A percentile compares a stretch with the other conserved stretches of the same genome.
These are phyloP conservation scores for Colletotrichum limetticola DNA, from an alignment of 2,329 filamentous ascomycete genomes.

Conservation along the genomic window DNA sequence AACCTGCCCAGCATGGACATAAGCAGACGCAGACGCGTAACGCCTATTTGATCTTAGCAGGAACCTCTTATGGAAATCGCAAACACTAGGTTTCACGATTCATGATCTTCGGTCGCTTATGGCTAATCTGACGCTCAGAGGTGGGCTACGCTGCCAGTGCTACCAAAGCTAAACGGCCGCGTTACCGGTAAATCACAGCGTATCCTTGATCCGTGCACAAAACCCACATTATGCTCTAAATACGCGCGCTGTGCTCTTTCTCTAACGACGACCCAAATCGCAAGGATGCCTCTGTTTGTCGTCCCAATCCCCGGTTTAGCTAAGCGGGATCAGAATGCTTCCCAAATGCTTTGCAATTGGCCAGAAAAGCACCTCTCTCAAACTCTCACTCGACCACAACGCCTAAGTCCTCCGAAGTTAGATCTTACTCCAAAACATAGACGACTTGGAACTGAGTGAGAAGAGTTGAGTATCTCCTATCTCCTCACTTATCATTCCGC, in stretches of 20 bases:
- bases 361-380: not conserved
- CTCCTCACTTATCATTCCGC: not conserved
- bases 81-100: not conserved
- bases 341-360: accelerated
- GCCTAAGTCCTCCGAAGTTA: not conserved
- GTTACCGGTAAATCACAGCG: not conserved
- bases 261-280: not conserved
- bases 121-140: not conserved
- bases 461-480: not conserved
- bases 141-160: not conserved
- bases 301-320: no score
- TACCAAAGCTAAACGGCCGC: not conserved
- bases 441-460: accelerated
- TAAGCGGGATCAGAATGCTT: not conserved
- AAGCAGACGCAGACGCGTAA: not conserved
- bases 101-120: not conserved
- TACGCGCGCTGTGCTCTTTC: not conserved
- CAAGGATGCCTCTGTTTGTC: not conserved
- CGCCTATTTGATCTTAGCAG: not conserved
- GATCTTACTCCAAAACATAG: not conserved
- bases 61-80: not conserved
- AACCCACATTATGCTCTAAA: not conserved
- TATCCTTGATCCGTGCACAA: not conserved
- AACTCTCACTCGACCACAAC: not conserved
- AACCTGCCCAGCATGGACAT: not conserved